Base-by-base conservation (phyloP, 2,329 filamentous ascomycete species). In the Neopestalotiopsis clavispora region DNA sequence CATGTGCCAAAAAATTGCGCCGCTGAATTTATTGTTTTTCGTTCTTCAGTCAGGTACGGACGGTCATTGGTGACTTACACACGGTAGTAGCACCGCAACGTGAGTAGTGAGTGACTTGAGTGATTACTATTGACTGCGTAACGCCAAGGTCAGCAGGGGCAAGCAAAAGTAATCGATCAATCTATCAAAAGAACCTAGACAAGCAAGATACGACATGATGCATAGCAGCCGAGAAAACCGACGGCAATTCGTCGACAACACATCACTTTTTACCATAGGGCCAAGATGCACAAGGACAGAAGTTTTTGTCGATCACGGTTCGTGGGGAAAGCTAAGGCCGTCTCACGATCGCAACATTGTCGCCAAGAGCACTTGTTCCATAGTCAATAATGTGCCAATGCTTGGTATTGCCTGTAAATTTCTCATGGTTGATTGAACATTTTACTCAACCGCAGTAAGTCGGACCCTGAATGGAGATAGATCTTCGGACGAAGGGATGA, bases 361-460 rank as follows among this genome's bases (percentile, higher is more conserved):
- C 56, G 56, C 65, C 57, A 63, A 63, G 59, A 32, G 58, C 57
- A 38, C 38, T 52, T 38, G 57, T 38, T 38, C 30, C 59, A 13
- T 34, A 20, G 56, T 45, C 20, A 30, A 30, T 12, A 28, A 30
- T 59, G 34, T 67, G 65, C 66, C 59, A 63, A 67, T 67, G 57
- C 66, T 67, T 67, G 66, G 66, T 67, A 67, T 63, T 67, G 40
- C 23, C 66, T 13, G 34, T 63, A 58, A 32, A 45, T 66, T 23
- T 28, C 32, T 20, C 52, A 60, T 61, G 49, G 66, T 56, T 20
- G 58, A 67, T 67, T 56, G 42, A n/a, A 63, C 30, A 28, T 34
- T 67, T 23, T 42, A 34, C 56, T 20, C 20, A 30, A 13, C 7
- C 63, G 34, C 30, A 58, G 28, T 40, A 38, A 52, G 45, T 20